These are phyloP conservation scores for Vitrella brassicaformis DNA, from an alignment of 73 alveolate genomes.

Conservation along the genomic window DNA sequence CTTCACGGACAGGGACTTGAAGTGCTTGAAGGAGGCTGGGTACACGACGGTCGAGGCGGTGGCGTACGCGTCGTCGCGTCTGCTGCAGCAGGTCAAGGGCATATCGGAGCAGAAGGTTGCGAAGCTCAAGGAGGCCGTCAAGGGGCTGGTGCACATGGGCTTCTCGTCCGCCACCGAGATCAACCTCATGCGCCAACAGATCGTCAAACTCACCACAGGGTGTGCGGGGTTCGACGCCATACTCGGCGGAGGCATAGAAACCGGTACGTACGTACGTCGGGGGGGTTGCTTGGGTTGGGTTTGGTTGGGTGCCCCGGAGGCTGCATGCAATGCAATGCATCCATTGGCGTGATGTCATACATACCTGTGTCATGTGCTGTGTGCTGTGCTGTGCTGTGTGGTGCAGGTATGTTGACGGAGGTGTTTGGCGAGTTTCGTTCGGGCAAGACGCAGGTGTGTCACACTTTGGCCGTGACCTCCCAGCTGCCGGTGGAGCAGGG, in stretches of 20 bases:
- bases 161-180: background rate
- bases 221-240: background rate
- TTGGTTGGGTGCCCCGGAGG: too few species aligned
- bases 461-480: constrained; percentile 82
- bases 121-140: background rate
- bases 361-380: too few species aligned
- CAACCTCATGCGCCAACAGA: background rate
- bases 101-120: background rate
- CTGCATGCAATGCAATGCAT: too few species aligned
- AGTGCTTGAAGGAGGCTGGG: too few species aligned
- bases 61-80: too few species aligned
- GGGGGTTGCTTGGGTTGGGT: too few species aligned
- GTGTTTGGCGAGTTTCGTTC: constrained; percentile 81
- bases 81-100: background rate
- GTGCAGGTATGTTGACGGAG: constrained; percentile 80
- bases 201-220: background rate
- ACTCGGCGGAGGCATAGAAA: background rate
- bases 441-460: constrained; percentile 80
- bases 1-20: too few species aligned
- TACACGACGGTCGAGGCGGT: too few species aligned
- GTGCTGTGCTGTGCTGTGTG: too few species aligned
- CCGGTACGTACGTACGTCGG: too few species aligned
- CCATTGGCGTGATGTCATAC: too few species aligned
- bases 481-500: constrained; percentile 64
- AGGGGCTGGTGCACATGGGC: background rate